Evolutionary conservation across 2,329 filamentous ascomycete species (phyloP).

Genomic region (Pseudogymnoascus sp.): DNA sequence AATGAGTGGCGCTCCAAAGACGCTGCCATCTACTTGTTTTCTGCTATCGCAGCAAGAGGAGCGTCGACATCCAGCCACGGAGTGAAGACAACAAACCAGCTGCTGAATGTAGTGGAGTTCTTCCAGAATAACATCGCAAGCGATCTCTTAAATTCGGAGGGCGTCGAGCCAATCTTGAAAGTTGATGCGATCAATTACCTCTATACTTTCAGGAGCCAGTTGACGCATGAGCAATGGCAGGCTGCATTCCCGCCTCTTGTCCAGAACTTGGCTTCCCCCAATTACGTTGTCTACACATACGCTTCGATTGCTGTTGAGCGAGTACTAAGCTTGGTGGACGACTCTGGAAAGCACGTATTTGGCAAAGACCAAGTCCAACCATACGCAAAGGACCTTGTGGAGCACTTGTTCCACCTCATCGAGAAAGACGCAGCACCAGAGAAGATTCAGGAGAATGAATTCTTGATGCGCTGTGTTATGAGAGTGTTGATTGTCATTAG

Average conservation of each 20-base stretch:
- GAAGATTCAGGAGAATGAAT: constrained; percentile 98
- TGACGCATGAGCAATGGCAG: constrained; percentile 87
- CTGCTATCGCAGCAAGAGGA: constrained; percentile 88
- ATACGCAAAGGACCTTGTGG: constrained; percentile 75
- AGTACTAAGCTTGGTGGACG: constrained; percentile 74
- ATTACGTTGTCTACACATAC: constrained; percentile 97
- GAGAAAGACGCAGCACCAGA: constrained; percentile 75
- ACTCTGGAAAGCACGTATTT: constrained; percentile 69
- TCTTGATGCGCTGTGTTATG: constrained; percentile 98
- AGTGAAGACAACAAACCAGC: constrained; percentile 80
- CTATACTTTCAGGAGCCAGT: constrained; percentile 91
- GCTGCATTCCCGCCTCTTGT: constrained; percentile 83
- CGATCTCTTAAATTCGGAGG: constrained; percentile 67
- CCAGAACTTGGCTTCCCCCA: constrained; percentile 78
- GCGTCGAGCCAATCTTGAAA: constrained; percentile 76
- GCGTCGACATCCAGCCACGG: constrained; percentile 79
- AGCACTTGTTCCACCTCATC: constrained; percentile 86
- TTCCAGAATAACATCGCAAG: constrained; percentile 87
- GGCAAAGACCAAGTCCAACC: constrained; percentile 69
- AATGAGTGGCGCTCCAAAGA: constrained; percentile 95
- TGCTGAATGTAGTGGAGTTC: constrained; percentile 86
- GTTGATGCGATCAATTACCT: constrained; percentile 98
- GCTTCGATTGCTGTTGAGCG: constrained; percentile 95
- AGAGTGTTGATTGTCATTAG: constrained; percentile 89
- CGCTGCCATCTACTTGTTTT: constrained; percentile 93